A percentile compares a stretch with the other conserved stretches of the same genome.
These are phyloP conservation scores for Termitomyces eurrhizus DNA, from an alignment of 768 basidiomycete species.

Conservation along the genomic window DNA sequence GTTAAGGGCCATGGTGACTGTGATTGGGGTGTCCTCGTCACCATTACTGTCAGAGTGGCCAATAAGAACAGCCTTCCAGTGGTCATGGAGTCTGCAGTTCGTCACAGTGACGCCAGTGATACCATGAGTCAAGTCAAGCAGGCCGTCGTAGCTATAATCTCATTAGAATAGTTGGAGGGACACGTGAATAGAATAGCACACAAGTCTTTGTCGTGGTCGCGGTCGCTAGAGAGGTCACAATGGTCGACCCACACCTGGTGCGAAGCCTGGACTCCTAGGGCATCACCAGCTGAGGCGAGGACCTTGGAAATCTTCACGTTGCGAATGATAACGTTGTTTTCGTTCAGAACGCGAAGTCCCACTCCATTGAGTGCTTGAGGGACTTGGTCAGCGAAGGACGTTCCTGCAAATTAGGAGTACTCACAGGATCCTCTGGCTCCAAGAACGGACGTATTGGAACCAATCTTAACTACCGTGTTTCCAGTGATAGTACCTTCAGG, in stretches of 20 bases:
- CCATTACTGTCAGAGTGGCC: constrained; percentile 42
- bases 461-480: constrained; percentile 36
- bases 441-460: constrained; percentile 41
- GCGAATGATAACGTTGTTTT: constrained; percentile 43
- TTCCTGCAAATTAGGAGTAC: not conserved
- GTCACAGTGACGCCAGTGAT: constrained; percentile 37
- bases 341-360: constrained; percentile 40
- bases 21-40: constrained; percentile 34
- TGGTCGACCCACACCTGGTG: constrained; percentile 45
- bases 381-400: not conserved
- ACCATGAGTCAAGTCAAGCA: constrained; percentile 43
- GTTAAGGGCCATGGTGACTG: constrained; percentile 41
- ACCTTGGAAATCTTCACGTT: constrained; percentile 49
- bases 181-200: not conserved
- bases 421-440: constrained; percentile 36
- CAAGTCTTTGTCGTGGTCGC: constrained; percentile 36
- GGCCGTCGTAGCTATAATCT: constrained; percentile 38
- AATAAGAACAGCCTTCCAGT: constrained; percentile 44
- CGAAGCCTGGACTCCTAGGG: constrained; percentile 38
- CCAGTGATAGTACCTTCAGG: constrained; percentile 38
- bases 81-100: constrained; percentile 37
- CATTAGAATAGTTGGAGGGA: not conserved
- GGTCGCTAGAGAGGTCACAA: constrained; percentile 39
- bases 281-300: constrained; percentile 40
- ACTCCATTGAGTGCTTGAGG: constrained; percentile 37